phyloP scores from a whole-genome alignment of 352 stramenopile species.

The Thalassiosira hispida region DNA sequence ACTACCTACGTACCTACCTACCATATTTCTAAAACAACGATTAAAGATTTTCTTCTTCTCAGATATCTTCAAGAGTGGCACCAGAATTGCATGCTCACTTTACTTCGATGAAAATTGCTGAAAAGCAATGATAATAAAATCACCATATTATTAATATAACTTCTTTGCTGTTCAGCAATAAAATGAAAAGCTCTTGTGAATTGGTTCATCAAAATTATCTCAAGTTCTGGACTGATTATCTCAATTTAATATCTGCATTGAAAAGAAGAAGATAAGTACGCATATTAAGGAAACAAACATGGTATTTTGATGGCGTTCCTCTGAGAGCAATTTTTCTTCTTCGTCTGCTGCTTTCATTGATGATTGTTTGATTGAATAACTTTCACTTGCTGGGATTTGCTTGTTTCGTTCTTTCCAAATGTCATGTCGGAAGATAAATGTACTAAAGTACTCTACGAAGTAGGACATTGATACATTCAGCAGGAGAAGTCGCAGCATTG shows the following conservation, averaged over 20 bases:
- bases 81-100: too few relatives aligned
- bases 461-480: slow-evolving; percentile 32
- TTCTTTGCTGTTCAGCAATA: too few relatives aligned
- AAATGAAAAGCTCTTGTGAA: too few relatives aligned
- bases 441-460: slow-evolving; percentile 39
- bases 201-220: too few relatives aligned
- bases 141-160: too few relatives aligned
- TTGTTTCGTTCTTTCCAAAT: slow-evolving; percentile 42
- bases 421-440: slow-evolving; percentile 36
- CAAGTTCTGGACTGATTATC: too few relatives aligned
- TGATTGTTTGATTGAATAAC: not conserved
- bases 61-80: too few relatives aligned
- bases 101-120: too few relatives aligned
- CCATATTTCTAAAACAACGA: too few relatives aligned
- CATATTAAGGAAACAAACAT: slow-evolving; percentile 22
- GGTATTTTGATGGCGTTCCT: slow-evolving; percentile 55
- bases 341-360: slow-evolving; percentile 39
- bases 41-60: too few relatives aligned
- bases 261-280: slow-evolving; percentile 9
- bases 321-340: slow-evolving; percentile 56
- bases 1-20: too few relatives aligned
- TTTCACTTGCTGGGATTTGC: not conserved
- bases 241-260: slow-evolving; percentile 19
- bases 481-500: slow-evolving; percentile 48
- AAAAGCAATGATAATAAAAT: too few relatives aligned